Evolutionary conservation across 345 rosid species (phyloP), one percentile per base, ranked within the genome.

Genomic region (Corchorus capsularis): DNA sequence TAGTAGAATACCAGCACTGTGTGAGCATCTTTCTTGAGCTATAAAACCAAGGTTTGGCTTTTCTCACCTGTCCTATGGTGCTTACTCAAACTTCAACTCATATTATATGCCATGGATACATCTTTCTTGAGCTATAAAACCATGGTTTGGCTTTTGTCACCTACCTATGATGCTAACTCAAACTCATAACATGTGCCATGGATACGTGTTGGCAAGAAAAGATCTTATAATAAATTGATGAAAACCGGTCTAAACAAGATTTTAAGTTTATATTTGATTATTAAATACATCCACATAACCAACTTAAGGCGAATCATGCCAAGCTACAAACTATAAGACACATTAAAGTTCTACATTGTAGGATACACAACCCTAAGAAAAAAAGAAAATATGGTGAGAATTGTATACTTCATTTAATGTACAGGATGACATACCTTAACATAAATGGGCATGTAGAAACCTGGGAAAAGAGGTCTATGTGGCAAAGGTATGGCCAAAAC

Each of bases 401-500:
- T 72, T 56, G 20, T 6, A 34, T 47, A 47, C 35, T 69, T 16
- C 63, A 15, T 53, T 17, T 13, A 54, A 6, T 12, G 54, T 63
- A 54, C 0, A 56, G 37, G 61, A 73, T 19, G 68, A 54, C 43
- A 72, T 91, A 96, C 99, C 98, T 96, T 96, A 60, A 96, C 97
- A 82, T 83, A 91, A 78, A 96, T 91, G 37, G 97, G 99, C 97
- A 96, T 91, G 92, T 92, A 96, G 78, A 96, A 96, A 34, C 99
- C 99, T 37, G 97, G 99, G 74, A 96, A 93, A 45, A 96, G 88
- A 69, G 99, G 99, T 81, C 97, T 87, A 79, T 93, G 98, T 3
- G 91, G 89, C 86, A 96, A 84, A 2, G 98, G 97, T 78, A 96
- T 82, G 12, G 99, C 97, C 83, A 96, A 79, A 55, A 96, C 99